Conservation (phyloP, 2,329 filamentous ascomycete species). For the Claviceps digitariae region DNA sequence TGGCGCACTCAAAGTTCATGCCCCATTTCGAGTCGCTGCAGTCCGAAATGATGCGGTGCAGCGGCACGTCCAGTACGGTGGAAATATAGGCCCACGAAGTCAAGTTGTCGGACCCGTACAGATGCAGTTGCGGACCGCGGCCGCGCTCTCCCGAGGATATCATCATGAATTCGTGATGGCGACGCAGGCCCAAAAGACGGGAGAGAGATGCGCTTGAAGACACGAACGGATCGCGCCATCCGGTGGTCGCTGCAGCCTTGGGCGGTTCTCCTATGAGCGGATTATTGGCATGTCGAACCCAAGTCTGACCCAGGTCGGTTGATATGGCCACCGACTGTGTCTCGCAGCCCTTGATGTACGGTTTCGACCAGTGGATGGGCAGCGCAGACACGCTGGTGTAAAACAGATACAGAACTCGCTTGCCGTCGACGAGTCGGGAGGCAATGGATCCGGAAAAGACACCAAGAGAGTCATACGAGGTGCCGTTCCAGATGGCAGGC, state of each 20-base stretch:
- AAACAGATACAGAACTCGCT: constrained; percentile 18
- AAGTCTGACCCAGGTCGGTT: constrained; percentile 18
- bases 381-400: constrained; percentile 30
- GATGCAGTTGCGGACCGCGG: constrained; percentile 10
- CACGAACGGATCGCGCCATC: constrained; percentile 16
- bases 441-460: constrained; percentile 32
- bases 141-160: constrained; percentile 19
- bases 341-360: constrained; percentile 29
- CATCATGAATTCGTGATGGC: constrained; percentile 24
- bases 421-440: constrained; percentile 24
- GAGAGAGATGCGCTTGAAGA: constrained; percentile 10
- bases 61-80: constrained; percentile 4
- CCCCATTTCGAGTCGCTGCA: constrained; percentile 4
- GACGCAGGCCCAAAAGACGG: constrained; percentile 6
- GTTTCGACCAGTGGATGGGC: constrained; percentile 30
- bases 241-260: constrained; percentile 9
- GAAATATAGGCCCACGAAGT: constrained; percentile 10
- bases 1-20: constrained; percentile 14
- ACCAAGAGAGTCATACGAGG: constrained; percentile 26
- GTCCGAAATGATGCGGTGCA: constrained; percentile 2
- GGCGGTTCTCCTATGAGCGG: constrained; percentile 11
- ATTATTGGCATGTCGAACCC: constrained; percentile 10
- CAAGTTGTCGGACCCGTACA: constrained; percentile 11
- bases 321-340: constrained; percentile 28
- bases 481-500: constrained; percentile 10